Percentiles rank a stretch among this genome's conserved stretches.
These are phyloP conservation scores for Lactarius quietus DNA, from an alignment of 768 basidiomycete species.

Conservation along the genomic window DNA sequence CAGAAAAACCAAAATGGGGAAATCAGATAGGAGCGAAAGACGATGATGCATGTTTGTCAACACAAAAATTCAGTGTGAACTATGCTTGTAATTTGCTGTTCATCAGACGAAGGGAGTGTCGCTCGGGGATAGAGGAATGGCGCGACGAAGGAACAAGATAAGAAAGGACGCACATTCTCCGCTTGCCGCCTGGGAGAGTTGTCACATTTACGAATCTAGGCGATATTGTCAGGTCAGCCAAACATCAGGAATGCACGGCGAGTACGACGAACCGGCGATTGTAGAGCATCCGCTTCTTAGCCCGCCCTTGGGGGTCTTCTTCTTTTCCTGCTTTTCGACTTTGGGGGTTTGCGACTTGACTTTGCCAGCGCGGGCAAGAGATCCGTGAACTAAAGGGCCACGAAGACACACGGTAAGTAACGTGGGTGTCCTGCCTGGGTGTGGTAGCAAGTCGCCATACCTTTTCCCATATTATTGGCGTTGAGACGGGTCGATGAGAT, in stretches of 20 bases:
- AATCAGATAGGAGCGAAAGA: constrained; percentile 99
- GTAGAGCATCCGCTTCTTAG: constrained; percentile 94
- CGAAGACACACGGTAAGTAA: neutral
- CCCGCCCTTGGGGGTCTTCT: constrained; percentile 98
- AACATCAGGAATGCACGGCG: neutral
- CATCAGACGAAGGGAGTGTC: constrained; percentile 47
- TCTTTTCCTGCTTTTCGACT: constrained; percentile 98
- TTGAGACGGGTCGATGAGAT: constrained; percentile 15
- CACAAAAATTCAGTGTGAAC: constrained; percentile 92
- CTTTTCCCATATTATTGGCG: constrained; percentile 30
- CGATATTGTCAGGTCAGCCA: constrained; percentile 1
- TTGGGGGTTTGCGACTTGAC: constrained; percentile 98
- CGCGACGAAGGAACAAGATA: constrained; percentile 16
- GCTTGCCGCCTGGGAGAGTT: constrained; percentile 85
- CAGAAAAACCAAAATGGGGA: constrained; percentile 24
- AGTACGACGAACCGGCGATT: constrained; percentile 72
- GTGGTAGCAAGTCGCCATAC: constrained; percentile 13
- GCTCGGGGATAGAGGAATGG: constrained; percentile 18
- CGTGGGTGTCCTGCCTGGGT: neutral
- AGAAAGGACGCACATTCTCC: constrained; percentile 79
- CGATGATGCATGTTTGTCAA: constrained; percentile 83
- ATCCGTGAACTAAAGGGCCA: constrained; percentile 79
- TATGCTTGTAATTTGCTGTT: constrained; percentile 64
- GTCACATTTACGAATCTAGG: constrained; percentile 91
- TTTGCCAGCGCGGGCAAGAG: constrained; percentile 99